These are phyloP conservation scores for Suillus luteus DNA, from an alignment of 768 basidiomycete species.

Conservation along the genomic window DNA sequence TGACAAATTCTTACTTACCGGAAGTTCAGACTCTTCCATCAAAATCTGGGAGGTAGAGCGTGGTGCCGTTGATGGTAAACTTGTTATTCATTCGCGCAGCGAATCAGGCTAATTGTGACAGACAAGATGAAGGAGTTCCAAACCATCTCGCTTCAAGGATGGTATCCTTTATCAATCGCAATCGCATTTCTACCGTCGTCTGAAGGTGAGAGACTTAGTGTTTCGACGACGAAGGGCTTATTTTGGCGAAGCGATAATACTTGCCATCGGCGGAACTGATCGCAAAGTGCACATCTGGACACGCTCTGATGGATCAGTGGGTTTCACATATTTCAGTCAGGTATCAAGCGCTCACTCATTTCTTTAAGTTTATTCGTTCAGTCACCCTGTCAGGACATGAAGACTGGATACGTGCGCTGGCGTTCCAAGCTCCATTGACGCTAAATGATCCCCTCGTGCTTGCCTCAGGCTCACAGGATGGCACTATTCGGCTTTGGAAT, in stretches of 20 bases:
- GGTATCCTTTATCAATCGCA: slow-evolving; percentile 74
- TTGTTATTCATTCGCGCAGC: not conserved
- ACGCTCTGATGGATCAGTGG: slow-evolving; percentile 57
- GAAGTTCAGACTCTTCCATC: slow-evolving; percentile 78
- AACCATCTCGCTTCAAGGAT: slow-evolving; percentile 61
- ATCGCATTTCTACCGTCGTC: slow-evolving; percentile 66
- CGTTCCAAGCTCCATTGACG: slow-evolving; percentile 48
- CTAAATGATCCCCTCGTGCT: slow-evolving; percentile 56
- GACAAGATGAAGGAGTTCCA: slow-evolving; percentile 51
- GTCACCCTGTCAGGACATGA: slow-evolving; percentile 80
- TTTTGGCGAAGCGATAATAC: slow-evolving; percentile 50
- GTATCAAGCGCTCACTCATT: not conserved
- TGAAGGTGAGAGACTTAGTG: slow-evolving; percentile 47
- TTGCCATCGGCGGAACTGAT: slow-evolving; percentile 88
- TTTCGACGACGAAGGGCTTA: not conserved
- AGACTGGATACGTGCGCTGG: slow-evolving; percentile 90
- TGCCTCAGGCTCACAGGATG: slow-evolving; percentile 95
- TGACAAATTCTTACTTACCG: slow-evolving; percentile 61
- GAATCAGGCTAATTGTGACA: slow-evolving; percentile 23
- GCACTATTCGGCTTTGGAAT: slow-evolving; percentile 91
- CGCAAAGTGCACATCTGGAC: slow-evolving; percentile 77
- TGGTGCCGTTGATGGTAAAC: slow-evolving; percentile 33
- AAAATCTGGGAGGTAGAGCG: slow-evolving; percentile 66
- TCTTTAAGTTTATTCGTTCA: slow-evolving; percentile 56
- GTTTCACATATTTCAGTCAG: slow-evolving; percentile 20